Percentiles rank a stretch among this genome's conserved stretches.
phyloP scores from a whole-genome alignment of 2,329 filamentous ascomycete genomes.

The Lecanicillium sp. region DNA sequence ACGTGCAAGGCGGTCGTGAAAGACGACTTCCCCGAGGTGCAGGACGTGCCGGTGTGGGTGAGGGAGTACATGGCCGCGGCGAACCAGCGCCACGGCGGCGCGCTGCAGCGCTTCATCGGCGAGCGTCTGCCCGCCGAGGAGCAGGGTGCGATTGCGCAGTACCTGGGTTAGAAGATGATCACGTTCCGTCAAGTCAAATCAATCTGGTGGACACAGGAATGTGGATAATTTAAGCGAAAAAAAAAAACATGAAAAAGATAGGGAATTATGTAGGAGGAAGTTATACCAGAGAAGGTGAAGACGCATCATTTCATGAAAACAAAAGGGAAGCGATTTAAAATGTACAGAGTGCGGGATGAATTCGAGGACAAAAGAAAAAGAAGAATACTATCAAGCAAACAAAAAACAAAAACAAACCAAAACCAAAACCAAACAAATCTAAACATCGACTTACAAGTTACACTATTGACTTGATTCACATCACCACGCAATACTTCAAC shows the following conservation, averaged over 20 bases:
- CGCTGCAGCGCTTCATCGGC: conserved; percentile 63
- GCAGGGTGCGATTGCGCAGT: conserved; percentile 45
- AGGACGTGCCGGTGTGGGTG: conserved; percentile 81
- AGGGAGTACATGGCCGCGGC: conserved; percentile 69
- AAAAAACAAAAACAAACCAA: too few relatives aligned
- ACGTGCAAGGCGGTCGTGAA: conserved; percentile 70
- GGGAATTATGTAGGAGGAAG: too few relatives aligned
- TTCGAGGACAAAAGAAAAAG: too few relatives aligned
- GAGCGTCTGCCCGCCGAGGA: conserved; percentile 62
- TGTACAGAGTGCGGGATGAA: too few relatives aligned
- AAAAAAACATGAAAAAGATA: conserved; percentile 7
- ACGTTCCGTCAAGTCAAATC: too few relatives aligned
- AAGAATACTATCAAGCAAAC: too few relatives aligned
- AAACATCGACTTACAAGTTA: too few relatives aligned
- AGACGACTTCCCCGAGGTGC: conserved; percentile 83
- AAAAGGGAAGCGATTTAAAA: too few relatives aligned
- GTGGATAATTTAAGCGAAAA: conserved; percentile 25
- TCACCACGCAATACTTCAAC: too few relatives aligned
- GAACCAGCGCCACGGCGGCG: conserved; percentile 65
- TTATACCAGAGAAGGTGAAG: too few relatives aligned
- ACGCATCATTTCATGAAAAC: not conserved
- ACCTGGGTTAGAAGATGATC: conserved; percentile 37
- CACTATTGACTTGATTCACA: too few relatives aligned
- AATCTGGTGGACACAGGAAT: not conserved
- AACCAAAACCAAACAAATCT: too few relatives aligned